These are phyloP conservation scores for Phytophthora kernoviae DNA, from an alignment of 352 stramenopile genomes.

Conservation along the genomic window DNA sequence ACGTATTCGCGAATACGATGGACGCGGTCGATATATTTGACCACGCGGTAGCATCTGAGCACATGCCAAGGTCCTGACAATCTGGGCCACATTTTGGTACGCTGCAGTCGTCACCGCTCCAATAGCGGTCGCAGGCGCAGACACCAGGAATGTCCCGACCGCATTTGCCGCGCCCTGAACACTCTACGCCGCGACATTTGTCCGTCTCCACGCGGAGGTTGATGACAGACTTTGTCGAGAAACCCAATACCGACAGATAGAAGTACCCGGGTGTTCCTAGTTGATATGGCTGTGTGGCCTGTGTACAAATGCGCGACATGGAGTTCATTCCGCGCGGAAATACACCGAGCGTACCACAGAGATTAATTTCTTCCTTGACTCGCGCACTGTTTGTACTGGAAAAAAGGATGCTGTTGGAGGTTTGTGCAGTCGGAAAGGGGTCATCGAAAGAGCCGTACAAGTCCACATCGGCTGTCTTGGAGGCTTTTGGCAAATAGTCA, in stretches of 20 bases:
- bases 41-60: slow-evolving; percentile 30
- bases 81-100: slow-evolving; percentile 74
- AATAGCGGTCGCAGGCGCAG: slow-evolving; percentile 76
- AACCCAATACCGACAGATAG: slow-evolving; percentile 75
- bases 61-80: slow-evolving; percentile 66
- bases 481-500: slow-evolving; percentile 28
- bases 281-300: slow-evolving; percentile 56
- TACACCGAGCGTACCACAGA: slow-evolving; percentile 65
- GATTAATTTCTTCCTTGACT: slow-evolving; percentile 58
- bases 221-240: slow-evolving; percentile 32
- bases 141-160: slow-evolving; percentile 69
- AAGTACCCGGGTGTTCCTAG: slow-evolving; percentile 67
- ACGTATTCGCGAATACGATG: not conserved
- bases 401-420: slow-evolving; percentile 48
- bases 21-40: not conserved
- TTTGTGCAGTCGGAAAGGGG: slow-evolving; percentile 54
- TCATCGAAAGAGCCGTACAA: slow-evolving; percentile 81
- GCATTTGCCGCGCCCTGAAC: slow-evolving; percentile 61
- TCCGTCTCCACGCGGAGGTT: slow-evolving; percentile 60
- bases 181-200: slow-evolving; percentile 67
- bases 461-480: slow-evolving; percentile 48
- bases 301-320: slow-evolving; percentile 57
- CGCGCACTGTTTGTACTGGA: slow-evolving; percentile 52
- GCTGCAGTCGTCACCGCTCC: slow-evolving; percentile 76
- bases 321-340: slow-evolving; percentile 70